A percentile compares a stretch with the other conserved stretches of the same genome.
Conservation (phyloP, 2,329 filamentous ascomycete species). For the Fusarium pseudograminearum region DNA sequence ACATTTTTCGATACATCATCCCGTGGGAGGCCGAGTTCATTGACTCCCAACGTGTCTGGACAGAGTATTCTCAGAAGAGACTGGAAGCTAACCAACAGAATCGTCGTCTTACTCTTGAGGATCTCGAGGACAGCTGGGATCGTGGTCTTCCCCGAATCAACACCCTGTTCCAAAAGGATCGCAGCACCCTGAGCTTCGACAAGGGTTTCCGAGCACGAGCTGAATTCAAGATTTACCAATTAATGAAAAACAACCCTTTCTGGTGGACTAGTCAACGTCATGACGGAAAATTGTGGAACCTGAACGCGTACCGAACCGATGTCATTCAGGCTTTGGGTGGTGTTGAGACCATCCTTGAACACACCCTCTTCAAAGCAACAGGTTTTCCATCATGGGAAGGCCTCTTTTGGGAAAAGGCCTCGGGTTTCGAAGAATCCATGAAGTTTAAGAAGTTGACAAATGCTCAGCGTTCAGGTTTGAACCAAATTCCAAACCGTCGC, state of each 20-base stretch:
- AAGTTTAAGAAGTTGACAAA: slow-evolving; percentile 99
- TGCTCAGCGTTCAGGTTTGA: slow-evolving; percentile 94
- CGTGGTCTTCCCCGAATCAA: slow-evolving; percentile 97
- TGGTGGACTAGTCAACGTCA: slow-evolving; percentile 99
- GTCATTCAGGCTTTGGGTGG: slow-evolving; percentile 95
- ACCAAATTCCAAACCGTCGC: slow-evolving; percentile 98
- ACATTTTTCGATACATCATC: slow-evolving; percentile 99
- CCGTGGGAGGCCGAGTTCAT: slow-evolving; percentile 99
- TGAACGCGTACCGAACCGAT: slow-evolving; percentile 95
- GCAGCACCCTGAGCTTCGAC: slow-evolving; percentile 96
- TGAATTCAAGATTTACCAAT: slow-evolving; percentile 97
- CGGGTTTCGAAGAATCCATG: slow-evolving; percentile 66
- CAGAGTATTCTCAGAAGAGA: slow-evolving; percentile 98
- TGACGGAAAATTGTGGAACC: slow-evolving; percentile 96
- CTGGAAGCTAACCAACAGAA: slow-evolving; percentile 98
- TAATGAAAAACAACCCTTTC: slow-evolving; percentile 99
- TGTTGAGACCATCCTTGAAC: slow-evolving; percentile 97
- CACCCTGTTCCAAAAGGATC: slow-evolving; percentile 97
- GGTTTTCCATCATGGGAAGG: slow-evolving; percentile 98
- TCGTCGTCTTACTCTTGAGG: slow-evolving; percentile 90
- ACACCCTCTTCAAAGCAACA: slow-evolving; percentile 96
- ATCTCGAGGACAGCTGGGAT: slow-evolving; percentile 98
- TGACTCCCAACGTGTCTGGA: slow-evolving; percentile 98
- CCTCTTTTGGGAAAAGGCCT: slow-evolving; percentile 85
- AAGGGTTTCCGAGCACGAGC: slow-evolving; percentile 96